Conservation (phyloP, 306 rosid species). For the Crotalaria pallida region DNA sequence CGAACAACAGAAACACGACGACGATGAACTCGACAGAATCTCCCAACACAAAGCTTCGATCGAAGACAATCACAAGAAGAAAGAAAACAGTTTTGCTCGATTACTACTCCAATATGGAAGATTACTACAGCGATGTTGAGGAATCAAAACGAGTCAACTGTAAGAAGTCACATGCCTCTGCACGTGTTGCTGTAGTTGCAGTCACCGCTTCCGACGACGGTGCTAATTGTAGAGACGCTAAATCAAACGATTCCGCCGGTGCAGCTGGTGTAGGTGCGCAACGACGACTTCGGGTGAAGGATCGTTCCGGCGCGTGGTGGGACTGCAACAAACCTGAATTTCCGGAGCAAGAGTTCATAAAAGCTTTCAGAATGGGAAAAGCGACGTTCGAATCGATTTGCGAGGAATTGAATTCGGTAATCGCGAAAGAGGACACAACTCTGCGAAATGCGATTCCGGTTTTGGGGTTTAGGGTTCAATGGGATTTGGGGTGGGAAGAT, state of each 20-base stretch:
- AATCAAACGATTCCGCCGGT: no score
- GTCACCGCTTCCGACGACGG: not conserved
- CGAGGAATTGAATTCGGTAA: conserved; percentile 69
- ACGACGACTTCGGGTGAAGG: conserved; percentile 81
- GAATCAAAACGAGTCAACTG: conserved; percentile 42
- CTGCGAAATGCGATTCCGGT: conserved; percentile 77
- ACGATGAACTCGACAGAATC: conserved; percentile 29
- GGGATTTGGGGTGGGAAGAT: no score
- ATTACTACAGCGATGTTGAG: conserved; percentile 41
- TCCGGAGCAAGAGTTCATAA: conserved; percentile 70
- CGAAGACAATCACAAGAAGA: conserved; percentile 31
- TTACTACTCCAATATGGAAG: conserved; percentile 38
- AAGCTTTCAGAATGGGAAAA: conserved; percentile 71
- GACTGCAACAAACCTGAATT: conserved; percentile 68
- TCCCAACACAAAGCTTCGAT: conserved; percentile 30
- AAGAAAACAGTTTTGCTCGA: conserved; percentile 40
- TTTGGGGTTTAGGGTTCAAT: no score
- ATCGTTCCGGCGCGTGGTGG: conserved; percentile 93
- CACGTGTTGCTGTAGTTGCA: conserved; percentile 22
- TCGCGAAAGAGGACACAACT: conserved; percentile 71
- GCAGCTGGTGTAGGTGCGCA: conserved; percentile 21
- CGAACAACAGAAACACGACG: conserved; percentile 46
- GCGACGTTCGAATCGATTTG: conserved; percentile 63
- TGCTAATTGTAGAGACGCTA: not conserved
- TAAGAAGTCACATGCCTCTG: conserved; percentile 38